A percentile compares a stretch with the other conserved stretches of the same genome.
Evolutionary conservation across 2,329 filamentous ascomycete genomes (phyloP).

Genomic region (Epichloe elymi): DNA sequence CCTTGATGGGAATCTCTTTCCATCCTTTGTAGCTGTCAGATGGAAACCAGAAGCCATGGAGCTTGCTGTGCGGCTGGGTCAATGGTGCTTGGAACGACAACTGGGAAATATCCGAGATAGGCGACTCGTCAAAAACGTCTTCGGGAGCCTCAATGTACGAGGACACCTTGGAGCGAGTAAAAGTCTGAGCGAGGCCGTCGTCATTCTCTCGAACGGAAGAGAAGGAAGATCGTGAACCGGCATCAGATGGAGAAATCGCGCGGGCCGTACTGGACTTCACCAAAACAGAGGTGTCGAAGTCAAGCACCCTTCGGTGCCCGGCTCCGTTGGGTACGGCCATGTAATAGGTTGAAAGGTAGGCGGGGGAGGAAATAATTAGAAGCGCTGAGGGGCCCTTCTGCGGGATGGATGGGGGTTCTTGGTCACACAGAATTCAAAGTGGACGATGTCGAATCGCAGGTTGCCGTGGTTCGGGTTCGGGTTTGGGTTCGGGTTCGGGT

Average conservation of each 20-base stretch:
- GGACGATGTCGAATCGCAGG: neutral
- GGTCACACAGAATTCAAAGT: neutral
- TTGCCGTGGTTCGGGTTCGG: neutral
- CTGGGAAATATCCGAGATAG: slow-evolving; percentile 27
- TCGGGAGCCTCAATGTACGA: slow-evolving; percentile 39
- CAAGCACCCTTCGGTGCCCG: slow-evolving; percentile 16
- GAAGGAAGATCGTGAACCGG: slow-evolving; percentile 40
- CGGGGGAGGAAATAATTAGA: neutral
- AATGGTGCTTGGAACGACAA: slow-evolving; percentile 37
- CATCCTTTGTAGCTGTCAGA: slow-evolving; percentile 46
- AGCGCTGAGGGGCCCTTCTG: neutral
- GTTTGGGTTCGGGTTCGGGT: neutral
- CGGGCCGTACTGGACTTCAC: slow-evolving; percentile 25
- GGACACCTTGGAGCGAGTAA: slow-evolving; percentile 49
- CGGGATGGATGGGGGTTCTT: neutral
- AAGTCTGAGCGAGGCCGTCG: slow-evolving; percentile 45
- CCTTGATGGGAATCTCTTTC: slow-evolving; percentile 48
- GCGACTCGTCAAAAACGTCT: slow-evolving; percentile 37
- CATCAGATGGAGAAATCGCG: slow-evolving; percentile 24
- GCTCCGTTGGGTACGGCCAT: slow-evolving; percentile 16
- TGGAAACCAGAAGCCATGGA: slow-evolving; percentile 47
- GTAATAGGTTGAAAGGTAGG: slow-evolving; percentile 7
- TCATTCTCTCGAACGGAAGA: slow-evolving; percentile 50
- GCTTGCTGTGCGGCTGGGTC: slow-evolving; percentile 40
- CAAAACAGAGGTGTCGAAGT: slow-evolving; percentile 22